Conservation (phyloP, 2,329 filamentous ascomycete species). For the Beauveria sp. region DNA sequence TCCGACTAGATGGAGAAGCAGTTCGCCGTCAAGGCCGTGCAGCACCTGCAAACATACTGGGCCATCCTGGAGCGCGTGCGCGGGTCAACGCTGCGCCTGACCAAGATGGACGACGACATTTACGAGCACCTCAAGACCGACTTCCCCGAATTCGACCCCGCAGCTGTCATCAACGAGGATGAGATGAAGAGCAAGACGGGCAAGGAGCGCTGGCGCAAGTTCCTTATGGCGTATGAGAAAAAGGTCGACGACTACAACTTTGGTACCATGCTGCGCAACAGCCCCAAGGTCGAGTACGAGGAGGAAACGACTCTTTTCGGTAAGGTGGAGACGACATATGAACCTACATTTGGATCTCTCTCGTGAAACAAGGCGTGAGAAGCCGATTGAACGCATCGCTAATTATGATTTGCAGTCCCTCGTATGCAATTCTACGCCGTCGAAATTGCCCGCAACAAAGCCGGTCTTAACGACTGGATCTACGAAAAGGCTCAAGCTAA, state of each 20-base stretch:
- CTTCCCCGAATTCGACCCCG: constrained; percentile 89
- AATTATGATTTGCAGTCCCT: constrained; percentile 32
- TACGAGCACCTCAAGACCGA: constrained; percentile 77
- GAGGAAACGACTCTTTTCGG: constrained; percentile 89
- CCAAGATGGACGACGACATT: constrained; percentile 93
- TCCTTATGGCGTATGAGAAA: constrained; percentile 90
- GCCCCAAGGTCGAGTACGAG: constrained; percentile 75
- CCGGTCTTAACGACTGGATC: constrained; percentile 93
- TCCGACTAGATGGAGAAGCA: constrained; percentile 87
- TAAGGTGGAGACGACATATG: constrained; percentile 30
- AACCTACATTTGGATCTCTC: background rate
- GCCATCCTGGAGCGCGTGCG: constrained; percentile 83
- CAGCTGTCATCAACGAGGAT: constrained; percentile 75
- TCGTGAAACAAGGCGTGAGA: too few relatives aligned
- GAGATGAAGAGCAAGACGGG: constrained; percentile 96
- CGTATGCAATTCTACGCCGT: constrained; percentile 51
- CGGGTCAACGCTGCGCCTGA: constrained; percentile 83
- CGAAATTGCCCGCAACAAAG: constrained; percentile 63
- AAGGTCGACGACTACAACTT: constrained; percentile 97
- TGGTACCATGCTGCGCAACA: constrained; percentile 81
- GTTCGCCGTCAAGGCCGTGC: constrained; percentile 94
- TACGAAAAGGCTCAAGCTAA: constrained; percentile 72
- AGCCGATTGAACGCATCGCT: background rate
- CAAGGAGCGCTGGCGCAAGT: constrained; percentile 91
- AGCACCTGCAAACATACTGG: constrained; percentile 98